Evolutionary conservation across 768 basidiomycete genomes (phyloP).

Genomic region (Scleroderma citrinum): DNA sequence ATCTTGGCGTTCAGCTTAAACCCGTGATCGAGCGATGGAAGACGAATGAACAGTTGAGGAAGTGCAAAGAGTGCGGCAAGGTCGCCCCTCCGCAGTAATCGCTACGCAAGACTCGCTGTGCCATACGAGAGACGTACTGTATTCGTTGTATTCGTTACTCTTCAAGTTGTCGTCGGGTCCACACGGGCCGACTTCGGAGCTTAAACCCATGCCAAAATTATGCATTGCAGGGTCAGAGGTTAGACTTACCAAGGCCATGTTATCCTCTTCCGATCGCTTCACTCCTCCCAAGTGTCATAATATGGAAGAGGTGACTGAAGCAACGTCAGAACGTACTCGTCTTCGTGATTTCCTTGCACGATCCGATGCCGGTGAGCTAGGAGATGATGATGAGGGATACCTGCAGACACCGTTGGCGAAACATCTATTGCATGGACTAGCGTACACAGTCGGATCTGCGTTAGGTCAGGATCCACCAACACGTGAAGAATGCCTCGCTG

Average conservation of each 20-base stretch:
- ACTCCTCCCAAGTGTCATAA: constrained; percentile 36
- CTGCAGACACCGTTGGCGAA: constrained; percentile 31
- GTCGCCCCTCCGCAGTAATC: constrained; percentile 55
- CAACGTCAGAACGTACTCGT: constrained; percentile 32
- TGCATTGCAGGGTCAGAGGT: background rate
- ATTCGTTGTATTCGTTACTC: background rate
- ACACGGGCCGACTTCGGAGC: background rate
- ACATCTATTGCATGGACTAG: constrained; percentile 47
- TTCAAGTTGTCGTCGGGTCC: too few species aligned
- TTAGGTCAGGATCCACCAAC: constrained; percentile 47
- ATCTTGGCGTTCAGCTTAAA: constrained; percentile 91
- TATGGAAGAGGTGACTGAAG: constrained; percentile 40
- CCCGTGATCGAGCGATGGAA: constrained; percentile 88
- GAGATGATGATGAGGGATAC: constrained; percentile 8
- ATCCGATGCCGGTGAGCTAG: constrained; percentile 4
- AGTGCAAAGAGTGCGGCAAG: constrained; percentile 65
- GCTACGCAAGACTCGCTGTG: background rate
- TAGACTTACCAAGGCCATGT: background rate
- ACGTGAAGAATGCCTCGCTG: constrained; percentile 41
- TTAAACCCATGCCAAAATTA: background rate
- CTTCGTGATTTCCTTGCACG: constrained; percentile 17
- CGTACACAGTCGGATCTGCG: constrained; percentile 57
- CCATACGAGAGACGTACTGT: too few species aligned
- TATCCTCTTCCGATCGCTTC: background rate
- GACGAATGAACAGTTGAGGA: constrained; percentile 53